Evolutionary conservation across 2,329 filamentous ascomycete species (phyloP).

Genomic region (Ophiobolus disseminans): DNA sequence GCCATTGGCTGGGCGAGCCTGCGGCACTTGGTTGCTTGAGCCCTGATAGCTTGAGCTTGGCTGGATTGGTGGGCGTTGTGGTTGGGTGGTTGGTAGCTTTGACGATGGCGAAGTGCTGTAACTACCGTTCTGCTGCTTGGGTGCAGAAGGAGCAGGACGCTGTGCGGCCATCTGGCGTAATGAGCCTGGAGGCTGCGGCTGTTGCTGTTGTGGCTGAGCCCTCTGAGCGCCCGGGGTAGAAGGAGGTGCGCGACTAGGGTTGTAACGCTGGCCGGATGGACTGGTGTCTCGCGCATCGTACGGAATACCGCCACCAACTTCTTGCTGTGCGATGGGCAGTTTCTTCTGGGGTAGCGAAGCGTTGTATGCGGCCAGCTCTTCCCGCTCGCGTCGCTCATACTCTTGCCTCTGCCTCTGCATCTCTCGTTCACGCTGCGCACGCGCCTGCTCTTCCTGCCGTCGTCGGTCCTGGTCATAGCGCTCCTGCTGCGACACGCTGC

Average conservation of each 20-base stretch:
- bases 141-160: slow-evolving; percentile 80
- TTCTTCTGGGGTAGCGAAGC: slow-evolving; percentile 84
- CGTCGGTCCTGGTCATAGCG: slow-evolving; percentile 38
- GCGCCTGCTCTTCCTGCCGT: slow-evolving; percentile 53
- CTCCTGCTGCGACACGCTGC: slow-evolving; percentile 45
- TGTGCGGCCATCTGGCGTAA: slow-evolving; percentile 70
- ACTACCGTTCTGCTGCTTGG: slow-evolving; percentile 49
- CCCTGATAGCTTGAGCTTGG: slow-evolving; percentile 50
- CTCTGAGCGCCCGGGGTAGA: slow-evolving; percentile 68
- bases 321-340: slow-evolving; percentile 83
- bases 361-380: slow-evolving; percentile 88
- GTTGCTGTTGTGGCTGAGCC: slow-evolving; percentile 58
- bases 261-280: slow-evolving; percentile 70
- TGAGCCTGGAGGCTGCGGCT: slow-evolving; percentile 59
- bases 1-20: slow-evolving; percentile 54
- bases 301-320: slow-evolving; percentile 71
- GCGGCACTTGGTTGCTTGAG: slow-evolving; percentile 49
- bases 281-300: slow-evolving; percentile 56
- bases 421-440: slow-evolving; percentile 48
- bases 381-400: slow-evolving; percentile 59
- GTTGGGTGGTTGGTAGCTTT: slow-evolving; percentile 34
- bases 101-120: slow-evolving; percentile 39
- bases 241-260: slow-evolving; percentile 85
- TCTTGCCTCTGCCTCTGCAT: slow-evolving; percentile 51
- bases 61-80: slow-evolving; percentile 52